A percentile compares a stretch with the other conserved stretches of the same genome.
phyloP scores from a whole-genome alignment of 1,284 basidiomycete species.

The Trichosporon sp. region DNA sequence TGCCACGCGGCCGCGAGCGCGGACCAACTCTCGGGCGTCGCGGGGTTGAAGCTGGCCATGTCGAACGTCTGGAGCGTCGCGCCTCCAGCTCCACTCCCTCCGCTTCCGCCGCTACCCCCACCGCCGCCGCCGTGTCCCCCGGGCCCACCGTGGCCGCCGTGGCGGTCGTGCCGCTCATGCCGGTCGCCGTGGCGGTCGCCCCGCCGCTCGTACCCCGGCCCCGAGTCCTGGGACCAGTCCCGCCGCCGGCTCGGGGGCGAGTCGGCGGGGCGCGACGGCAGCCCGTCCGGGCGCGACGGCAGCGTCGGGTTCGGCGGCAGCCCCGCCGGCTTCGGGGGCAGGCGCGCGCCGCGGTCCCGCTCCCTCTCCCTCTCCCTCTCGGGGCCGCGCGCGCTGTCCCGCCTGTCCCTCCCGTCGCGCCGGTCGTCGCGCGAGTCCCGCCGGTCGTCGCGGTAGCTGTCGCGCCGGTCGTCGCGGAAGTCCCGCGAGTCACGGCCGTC shows the following conservation, averaged over 20 bases:
- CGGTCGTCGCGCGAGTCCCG: neutral
- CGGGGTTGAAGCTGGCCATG: conserved; percentile 34
- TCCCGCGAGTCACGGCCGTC: neutral
- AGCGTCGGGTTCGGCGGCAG: conserved; percentile 11
- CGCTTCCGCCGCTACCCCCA: too few relatives aligned
- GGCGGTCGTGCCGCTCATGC: neutral
- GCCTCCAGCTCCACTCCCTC: neutral
- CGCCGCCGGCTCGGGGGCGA: neutral
- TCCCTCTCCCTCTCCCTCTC: neutral
- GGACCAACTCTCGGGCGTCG: conserved; percentile 32
- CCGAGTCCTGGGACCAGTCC: neutral
- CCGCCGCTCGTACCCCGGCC: neutral
- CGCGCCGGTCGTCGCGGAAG: neutral
- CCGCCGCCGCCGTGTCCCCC: too few relatives aligned
- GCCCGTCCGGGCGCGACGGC: neutral
- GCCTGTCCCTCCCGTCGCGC: conserved; percentile 6
- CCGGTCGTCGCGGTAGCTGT: neutral
- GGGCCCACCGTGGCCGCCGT: conserved; percentile 16
- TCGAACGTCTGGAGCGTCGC: conserved; percentile 24
- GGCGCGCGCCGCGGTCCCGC: neutral
- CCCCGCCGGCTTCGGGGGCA: conserved; percentile 14
- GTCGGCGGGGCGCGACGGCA: conserved; percentile 5
- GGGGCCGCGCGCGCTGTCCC: too few relatives aligned
- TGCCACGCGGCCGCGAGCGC: conserved; percentile 37
- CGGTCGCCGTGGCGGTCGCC: neutral